Conservation (phyloP, 768 basidiomycete species). For the Panus rudis region DNA sequence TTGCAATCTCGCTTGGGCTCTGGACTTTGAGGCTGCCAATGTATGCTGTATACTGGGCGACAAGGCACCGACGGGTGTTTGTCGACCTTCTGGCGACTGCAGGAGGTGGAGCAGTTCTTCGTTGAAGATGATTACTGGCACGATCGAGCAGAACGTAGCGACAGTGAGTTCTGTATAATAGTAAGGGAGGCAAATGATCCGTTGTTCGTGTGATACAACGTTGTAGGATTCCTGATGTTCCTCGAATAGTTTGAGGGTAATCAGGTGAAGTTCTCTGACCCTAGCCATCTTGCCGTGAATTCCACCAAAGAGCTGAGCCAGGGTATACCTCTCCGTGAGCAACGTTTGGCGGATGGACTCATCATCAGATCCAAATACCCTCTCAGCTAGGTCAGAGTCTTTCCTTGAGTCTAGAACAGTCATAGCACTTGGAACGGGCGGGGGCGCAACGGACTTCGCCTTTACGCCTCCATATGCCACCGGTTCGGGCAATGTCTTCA, state of each 20-base stretch:
- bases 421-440: background rate
- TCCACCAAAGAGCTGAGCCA: slow-evolving; percentile 73
- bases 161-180: slow-evolving; percentile 62
- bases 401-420: slow-evolving; percentile 1
- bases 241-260: slow-evolving; percentile 43
- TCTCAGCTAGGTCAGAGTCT: slow-evolving; percentile 28
- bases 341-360: slow-evolving; percentile 52
- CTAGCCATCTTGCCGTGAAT: slow-evolving; percentile 61
- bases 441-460: slow-evolving; percentile 2
- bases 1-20: slow-evolving; percentile 51
- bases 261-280: slow-evolving; percentile 56
- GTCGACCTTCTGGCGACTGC: slow-evolving; percentile 37
- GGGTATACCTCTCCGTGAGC: slow-evolving; percentile 60
- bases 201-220: slow-evolving; percentile 45
- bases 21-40: slow-evolving; percentile 53
- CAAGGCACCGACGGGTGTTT: slow-evolving; percentile 46
- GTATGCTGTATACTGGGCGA: slow-evolving; percentile 41
- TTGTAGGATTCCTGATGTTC: slow-evolving; percentile 28
- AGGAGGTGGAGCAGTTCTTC: slow-evolving; percentile 53
- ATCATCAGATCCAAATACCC: slow-evolving; percentile 49
- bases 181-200: slow-evolving; percentile 53
- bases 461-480: slow-evolving; percentile 47
- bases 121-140: slow-evolving; percentile 49
- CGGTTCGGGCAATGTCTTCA: slow-evolving; percentile 44
- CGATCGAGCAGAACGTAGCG: slow-evolving; percentile 54